Conservation (phyloP, 352 stramenopile species). For the Pythium sp. region DNA sequence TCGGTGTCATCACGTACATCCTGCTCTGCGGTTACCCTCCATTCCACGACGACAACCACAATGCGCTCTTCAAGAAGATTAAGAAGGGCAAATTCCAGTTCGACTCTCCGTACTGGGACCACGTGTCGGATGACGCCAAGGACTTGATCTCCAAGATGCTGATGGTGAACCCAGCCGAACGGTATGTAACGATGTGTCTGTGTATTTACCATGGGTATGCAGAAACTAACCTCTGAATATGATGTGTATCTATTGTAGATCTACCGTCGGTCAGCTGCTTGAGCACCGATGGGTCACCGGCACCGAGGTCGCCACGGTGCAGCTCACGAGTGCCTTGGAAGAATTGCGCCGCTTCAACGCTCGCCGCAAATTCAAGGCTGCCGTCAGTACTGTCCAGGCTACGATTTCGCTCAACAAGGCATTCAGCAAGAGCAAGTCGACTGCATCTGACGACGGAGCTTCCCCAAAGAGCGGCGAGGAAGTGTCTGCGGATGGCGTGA, state of each 20-base stretch:
- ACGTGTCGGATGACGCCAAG: conserved; percentile 92
- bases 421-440: conserved; percentile 60
- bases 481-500: conserved; percentile 21
- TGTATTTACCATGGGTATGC: neutral
- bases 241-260: conserved; percentile 31
- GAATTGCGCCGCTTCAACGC: conserved; percentile 94
- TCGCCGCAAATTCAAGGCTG: conserved; percentile 93
- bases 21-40: conserved; percentile 83
- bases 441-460: conserved; percentile 14
- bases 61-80: conserved; percentile 94
- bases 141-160: conserved; percentile 94
- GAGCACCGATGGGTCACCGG: conserved; percentile 90
- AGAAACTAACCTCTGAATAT: neutral
- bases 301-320: conserved; percentile 79
- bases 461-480: conserved; percentile 6
- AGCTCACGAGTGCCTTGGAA: conserved; percentile 90
- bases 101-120: conserved; percentile 94
- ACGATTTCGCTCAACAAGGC: conserved; percentile 74
- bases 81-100: conserved; percentile 94
- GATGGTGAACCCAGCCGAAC: conserved; percentile 85
- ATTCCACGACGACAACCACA: conserved; percentile 93
- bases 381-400: conserved; percentile 85
- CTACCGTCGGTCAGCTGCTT: conserved; percentile 83
- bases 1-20: conserved; percentile 90
- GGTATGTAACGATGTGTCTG: conserved; percentile 35